Base-by-base conservation (phyloP, 2,329 filamentous ascomycete species). In the Botrytis fragariae region DNA sequence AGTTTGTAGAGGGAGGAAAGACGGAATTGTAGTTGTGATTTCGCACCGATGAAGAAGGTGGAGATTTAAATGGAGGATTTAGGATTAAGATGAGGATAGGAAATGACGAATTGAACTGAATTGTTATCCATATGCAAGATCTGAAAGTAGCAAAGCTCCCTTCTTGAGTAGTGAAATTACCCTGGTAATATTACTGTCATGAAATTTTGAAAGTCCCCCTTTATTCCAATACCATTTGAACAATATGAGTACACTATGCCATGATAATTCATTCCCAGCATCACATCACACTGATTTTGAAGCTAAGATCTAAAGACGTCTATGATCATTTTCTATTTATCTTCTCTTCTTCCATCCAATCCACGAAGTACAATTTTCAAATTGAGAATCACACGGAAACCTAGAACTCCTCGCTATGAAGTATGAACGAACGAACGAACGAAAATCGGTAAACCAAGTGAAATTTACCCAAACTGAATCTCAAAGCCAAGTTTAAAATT, bases 1-100 rank as follows among this genome's bases (percentile, higher is more conserved):
- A 81, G 64, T 81, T 81, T 70, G 62, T 25, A 16, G 37, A 72
- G 39, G 48, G 29, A 4, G 65, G 54, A 20, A 69, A 42, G 65
- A 37, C n/a, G 7, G 54, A 70, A 39, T n/a, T 70, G 54, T 73
- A 62, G n/a, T 44, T 44, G 51, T 2, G 7, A 44, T 25, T 35
- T 45, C 29, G 9, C 20, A 9, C 32, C 9, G 12, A 42, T 29
- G 12, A 29, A 39, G 48, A 39, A 29, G 9, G 20, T 42, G 10
- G n/a, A n/a, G 60, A 42, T 9, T n/a, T 62, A 39, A 14, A 62
- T 25, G 35, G 37, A 39, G 35, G 22, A 42, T n/a, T n/a, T 18
- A 8, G 37, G 37, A 29, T 29, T 18, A 18, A n/a, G n/a, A 57
- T 29, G 14, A 57, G 14, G 14, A 57, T 57, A 57, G 51, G n/a